Evolutionary conservation across 2,329 filamentous ascomycete species (phyloP).

Genomic region (Lasiodiplodia theobromae): DNA sequence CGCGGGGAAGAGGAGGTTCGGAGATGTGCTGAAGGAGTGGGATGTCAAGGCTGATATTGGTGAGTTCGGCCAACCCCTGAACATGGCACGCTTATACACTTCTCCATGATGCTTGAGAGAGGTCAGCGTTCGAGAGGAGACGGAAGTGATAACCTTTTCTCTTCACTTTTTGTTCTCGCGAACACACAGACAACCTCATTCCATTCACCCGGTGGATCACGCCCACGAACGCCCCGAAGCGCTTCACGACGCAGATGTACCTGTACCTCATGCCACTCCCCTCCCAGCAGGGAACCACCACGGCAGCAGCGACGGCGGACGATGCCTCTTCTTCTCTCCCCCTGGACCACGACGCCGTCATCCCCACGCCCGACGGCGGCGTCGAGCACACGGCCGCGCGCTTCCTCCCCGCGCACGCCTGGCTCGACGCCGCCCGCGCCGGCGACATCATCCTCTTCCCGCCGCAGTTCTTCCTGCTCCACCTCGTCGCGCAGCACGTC

Average conservation of each 20-base stretch:
- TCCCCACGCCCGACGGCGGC: conserved; percentile 75
- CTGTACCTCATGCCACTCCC: conserved; percentile 78
- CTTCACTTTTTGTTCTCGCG: too few species aligned
- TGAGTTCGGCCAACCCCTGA: conserved; percentile 43
- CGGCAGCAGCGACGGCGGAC: conserved; percentile 39
- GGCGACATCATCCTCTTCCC: conserved; percentile 86
- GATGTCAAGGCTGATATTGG: conserved; percentile 71
- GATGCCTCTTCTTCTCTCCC: conserved; percentile 34
- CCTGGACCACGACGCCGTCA: conserved; percentile 58
- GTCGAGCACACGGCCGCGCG: conserved; percentile 76
- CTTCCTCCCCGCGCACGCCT: conserved; percentile 74
- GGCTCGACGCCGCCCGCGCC: conserved; percentile 69
- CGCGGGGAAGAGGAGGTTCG: conserved; percentile 68
- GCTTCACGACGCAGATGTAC: conserved; percentile 98
- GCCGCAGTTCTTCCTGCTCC: conserved; percentile 81
- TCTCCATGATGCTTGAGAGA: neutral
- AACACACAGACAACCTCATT: conserved; percentile 64
- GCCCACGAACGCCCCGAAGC: conserved; percentile 71
- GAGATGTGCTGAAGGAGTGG: conserved; percentile 66
- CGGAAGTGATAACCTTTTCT: neutral
- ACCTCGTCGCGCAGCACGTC: conserved; percentile 64
- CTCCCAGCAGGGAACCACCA: conserved; percentile 25
- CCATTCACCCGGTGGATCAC: conserved; percentile 96
- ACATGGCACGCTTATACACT: neutral
- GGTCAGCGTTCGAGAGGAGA: neutral